Evolutionary conservation across 805 yeast genomes (phyloP), one percentile per base, ranked within the genome.

Genomic region (Metschnikowia continentalis): DNA sequence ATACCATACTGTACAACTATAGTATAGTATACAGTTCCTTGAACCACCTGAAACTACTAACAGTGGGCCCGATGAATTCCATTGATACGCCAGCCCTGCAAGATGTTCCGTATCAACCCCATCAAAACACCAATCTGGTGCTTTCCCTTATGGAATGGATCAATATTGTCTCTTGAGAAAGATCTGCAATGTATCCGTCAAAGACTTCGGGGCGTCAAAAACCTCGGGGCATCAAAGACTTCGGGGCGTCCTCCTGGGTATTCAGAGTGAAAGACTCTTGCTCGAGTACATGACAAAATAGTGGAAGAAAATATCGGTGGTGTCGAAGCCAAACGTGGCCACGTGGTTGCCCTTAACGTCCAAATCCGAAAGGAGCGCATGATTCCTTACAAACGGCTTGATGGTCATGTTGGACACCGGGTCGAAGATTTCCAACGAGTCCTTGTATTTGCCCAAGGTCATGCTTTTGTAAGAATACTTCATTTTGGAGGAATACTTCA

Each of bases 141-240:
- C 66, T 92, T 94, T 15, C 99, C 99, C 71, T 92, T 92, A 67
- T 92, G 3, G 96, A 90, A 66, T 92, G 98, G 8, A 92, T 80
- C 51, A 94, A 73, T 11, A 92, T 82, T 83, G 80, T 44, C 74
- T 75, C 59, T 86, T 79, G 32, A 83, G 64, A 45, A 86, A 72
- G 35, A 86, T 60, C 50, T 78, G 73, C 40, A 87, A 69, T 1
- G 88, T 83, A 20, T 68, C 63, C 37, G 80, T 73, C 51, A 90
- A 76, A 2, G 84, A 79, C 33, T 57, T 63, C 48, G 69, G 70
- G 0, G 75, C 64, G 52, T 66, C 72, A 90, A 76, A 2, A 84
- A 79, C 33, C 56, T 63, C 48, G 69, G 70, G 0, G 75, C 64
- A 52, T 66, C 72, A 90, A 76, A 2, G 84, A 79, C 33, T 57